A percentile compares a stretch with the other conserved stretches of the same genome.
Evolutionary conservation across 768 basidiomycete species (phyloP).

Genomic region (Chalciporus pseudorubinellus): DNA sequence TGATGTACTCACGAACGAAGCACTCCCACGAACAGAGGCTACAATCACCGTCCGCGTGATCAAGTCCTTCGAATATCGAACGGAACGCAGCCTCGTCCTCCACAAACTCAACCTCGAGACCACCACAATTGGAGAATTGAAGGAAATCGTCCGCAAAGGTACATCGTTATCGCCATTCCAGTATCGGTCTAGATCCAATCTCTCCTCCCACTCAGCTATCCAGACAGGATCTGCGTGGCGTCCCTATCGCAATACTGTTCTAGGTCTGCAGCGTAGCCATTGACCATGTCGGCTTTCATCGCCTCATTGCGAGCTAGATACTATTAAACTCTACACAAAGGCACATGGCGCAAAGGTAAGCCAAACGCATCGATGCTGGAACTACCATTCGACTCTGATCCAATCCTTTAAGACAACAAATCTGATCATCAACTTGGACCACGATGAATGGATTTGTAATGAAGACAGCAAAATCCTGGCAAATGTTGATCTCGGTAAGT

Average conservation of each 20-base stretch:
- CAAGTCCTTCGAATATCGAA: slow-evolving; percentile 93
- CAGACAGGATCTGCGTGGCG: slow-evolving; percentile 81
- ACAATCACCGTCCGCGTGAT: slow-evolving; percentile 90
- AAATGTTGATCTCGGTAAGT: slow-evolving; percentile 73
- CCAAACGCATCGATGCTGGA: slow-evolving; percentile 1
- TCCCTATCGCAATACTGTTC: slow-evolving; percentile 68
- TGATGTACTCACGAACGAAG: slow-evolving; percentile 59
- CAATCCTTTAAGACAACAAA: slow-evolving; percentile 73
- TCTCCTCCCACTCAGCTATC: slow-evolving; percentile 49
- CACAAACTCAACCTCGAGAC: slow-evolving; percentile 75
- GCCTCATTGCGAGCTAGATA: slow-evolving; percentile 53
- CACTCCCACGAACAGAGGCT: slow-evolving; percentile 67
- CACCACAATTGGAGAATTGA: slow-evolving; percentile 77
- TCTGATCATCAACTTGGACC: slow-evolving; percentile 95
- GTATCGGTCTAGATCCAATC: slow-evolving; percentile 1
- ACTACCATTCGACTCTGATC: not conserved
- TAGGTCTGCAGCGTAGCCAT: slow-evolving; percentile 51
- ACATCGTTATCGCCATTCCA: slow-evolving; percentile 12
- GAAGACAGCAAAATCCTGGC: slow-evolving; percentile 66
- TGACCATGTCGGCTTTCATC: not conserved
- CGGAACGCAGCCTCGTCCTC: slow-evolving; percentile 83
- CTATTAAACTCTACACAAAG: slow-evolving; percentile 89
- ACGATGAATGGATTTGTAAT: slow-evolving; percentile 88
- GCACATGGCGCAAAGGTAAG: slow-evolving; percentile 94
- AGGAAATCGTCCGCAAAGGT: slow-evolving; percentile 71